These are phyloP conservation scores for Cicer yamashitae DNA, from an alignment of 306 rosid genomes.

Conservation along the genomic window DNA sequence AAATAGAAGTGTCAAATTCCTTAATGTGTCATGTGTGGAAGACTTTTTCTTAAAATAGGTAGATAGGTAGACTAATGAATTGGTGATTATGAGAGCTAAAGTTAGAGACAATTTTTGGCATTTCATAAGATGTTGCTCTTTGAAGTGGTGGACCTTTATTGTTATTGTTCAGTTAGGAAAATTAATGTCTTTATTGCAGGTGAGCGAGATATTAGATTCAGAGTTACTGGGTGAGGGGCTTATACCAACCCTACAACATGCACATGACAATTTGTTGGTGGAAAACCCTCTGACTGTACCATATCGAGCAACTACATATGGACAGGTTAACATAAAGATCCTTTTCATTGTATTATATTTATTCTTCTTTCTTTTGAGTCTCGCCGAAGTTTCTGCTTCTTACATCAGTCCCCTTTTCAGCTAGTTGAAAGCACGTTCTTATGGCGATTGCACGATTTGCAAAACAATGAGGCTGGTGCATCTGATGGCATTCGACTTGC, in stretches of 20 bases:
- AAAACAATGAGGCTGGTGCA: slow-evolving; percentile 57
- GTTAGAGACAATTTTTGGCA: slow-evolving; percentile 21
- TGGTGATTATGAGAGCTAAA: slow-evolving; percentile 18
- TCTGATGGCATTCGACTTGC: slow-evolving; percentile 74
- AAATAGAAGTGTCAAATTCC: neutral
- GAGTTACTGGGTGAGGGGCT: slow-evolving; percentile 96
- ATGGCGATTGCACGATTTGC: slow-evolving; percentile 81
- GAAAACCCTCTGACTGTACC: slow-evolving; percentile 83
- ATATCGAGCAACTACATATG: slow-evolving; percentile 75
- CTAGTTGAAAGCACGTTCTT: slow-evolving; percentile 82
- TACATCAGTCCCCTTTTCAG: slow-evolving; percentile 49
- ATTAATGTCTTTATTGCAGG: slow-evolving; percentile 52
- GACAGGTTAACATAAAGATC: slow-evolving; percentile 62
- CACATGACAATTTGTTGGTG: slow-evolving; percentile 76
- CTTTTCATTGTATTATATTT: slow-evolving; percentile 9
- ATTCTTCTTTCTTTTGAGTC: slow-evolving; percentile 14
- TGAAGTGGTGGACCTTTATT: neutral
- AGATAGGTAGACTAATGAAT: slow-evolving; percentile 1
- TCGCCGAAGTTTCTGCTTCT: slow-evolving; percentile 17
- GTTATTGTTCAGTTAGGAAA: neutral
- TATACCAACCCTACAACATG: slow-evolving; percentile 89
- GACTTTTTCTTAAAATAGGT: neutral
- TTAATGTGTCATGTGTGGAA: neutral
- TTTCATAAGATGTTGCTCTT: slow-evolving; percentile 22
- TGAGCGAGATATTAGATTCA: slow-evolving; percentile 94